Evolutionary conservation across 2,329 filamentous ascomycete species (phyloP).

Genomic region (Scleromitrula shiraiana): DNA sequence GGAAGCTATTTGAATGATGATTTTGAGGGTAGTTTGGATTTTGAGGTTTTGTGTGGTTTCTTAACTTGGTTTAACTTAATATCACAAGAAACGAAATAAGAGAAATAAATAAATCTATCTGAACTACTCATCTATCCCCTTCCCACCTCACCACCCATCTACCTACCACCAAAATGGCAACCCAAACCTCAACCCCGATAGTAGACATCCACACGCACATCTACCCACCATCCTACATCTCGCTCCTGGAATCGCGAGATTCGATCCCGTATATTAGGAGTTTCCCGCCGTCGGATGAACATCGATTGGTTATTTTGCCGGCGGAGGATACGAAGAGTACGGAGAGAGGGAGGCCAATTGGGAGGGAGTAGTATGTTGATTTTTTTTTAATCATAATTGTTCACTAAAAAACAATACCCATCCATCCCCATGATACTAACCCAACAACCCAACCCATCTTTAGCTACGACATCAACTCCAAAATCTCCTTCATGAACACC

Average conservation of each 20-base stretch:
- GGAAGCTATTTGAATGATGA: too few species aligned
- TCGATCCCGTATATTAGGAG: constrained; percentile 64
- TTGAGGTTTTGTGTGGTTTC: too few species aligned
- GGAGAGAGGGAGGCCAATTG: constrained; percentile 72
- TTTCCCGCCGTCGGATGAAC: constrained; percentile 48
- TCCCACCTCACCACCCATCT: constrained; percentile 4
- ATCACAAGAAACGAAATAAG: too few species aligned
- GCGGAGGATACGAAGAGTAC: constrained; percentile 46
- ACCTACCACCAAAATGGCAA: constrained; percentile 13
- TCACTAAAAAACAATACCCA: too few species aligned
- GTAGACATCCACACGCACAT: constrained; percentile 65
- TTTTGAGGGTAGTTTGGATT: too few species aligned
- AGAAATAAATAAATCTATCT: too few species aligned
- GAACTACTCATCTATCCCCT: background rate
- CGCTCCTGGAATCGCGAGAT: constrained; percentile 49
- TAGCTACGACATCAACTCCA: constrained; percentile 56
- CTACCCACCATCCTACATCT: constrained; percentile 57
- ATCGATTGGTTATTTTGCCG: constrained; percentile 60
- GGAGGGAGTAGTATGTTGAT: constrained; percentile 60
- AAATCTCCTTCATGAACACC: constrained; percentile 79
- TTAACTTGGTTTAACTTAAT: too few species aligned
- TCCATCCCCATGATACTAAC: background rate
- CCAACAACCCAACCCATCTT: background rate
- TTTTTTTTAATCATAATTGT: too few species aligned
- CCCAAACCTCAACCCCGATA: constrained; percentile 34